These are phyloP conservation scores for Epithemia pelagica DNA, from an alignment of 108 stramenopile species.

Conservation along the genomic window DNA sequence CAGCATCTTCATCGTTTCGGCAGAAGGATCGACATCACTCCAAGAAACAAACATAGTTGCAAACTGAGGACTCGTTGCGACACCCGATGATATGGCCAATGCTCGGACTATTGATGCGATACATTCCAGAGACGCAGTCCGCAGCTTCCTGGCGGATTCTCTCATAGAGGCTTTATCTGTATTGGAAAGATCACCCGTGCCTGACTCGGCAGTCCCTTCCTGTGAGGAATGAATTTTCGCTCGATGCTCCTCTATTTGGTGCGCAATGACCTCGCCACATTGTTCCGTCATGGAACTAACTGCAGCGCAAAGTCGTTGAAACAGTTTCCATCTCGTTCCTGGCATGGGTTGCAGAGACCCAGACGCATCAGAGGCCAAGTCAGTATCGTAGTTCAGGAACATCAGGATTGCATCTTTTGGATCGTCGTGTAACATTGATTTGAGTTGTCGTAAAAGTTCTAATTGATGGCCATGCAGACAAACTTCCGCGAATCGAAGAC, in stretches of 20 bases:
- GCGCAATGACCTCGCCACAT: slow-evolving; percentile 55
- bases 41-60: slow-evolving; percentile 21
- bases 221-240: background rate
- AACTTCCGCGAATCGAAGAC: slow-evolving; percentile 6
- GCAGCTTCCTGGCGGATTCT: slow-evolving; percentile 58
- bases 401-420: slow-evolving; percentile 54
- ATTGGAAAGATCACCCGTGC: slow-evolving; percentile 13
- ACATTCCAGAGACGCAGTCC: slow-evolving; percentile 61
- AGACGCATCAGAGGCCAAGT: slow-evolving; percentile 18
- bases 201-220: background rate
- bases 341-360: slow-evolving; percentile 30
- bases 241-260: slow-evolving; percentile 47
- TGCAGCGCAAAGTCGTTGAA: slow-evolving; percentile 49
- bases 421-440: slow-evolving; percentile 66
- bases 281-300: slow-evolving; percentile 74
- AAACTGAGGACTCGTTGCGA: slow-evolving; percentile 18
- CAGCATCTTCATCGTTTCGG: background rate
- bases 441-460: slow-evolving; percentile 59
- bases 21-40: background rate
- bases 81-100: slow-evolving; percentile 24
- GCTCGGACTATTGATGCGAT: slow-evolving; percentile 45
- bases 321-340: slow-evolving; percentile 53
- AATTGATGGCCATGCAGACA: slow-evolving; percentile 64
- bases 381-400: slow-evolving; percentile 74
- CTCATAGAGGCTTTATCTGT: slow-evolving; percentile 33